These are phyloP conservation scores for Davidsoniella virescens DNA, from an alignment of 2,329 filamentous ascomycete genomes.

Conservation along the genomic window DNA sequence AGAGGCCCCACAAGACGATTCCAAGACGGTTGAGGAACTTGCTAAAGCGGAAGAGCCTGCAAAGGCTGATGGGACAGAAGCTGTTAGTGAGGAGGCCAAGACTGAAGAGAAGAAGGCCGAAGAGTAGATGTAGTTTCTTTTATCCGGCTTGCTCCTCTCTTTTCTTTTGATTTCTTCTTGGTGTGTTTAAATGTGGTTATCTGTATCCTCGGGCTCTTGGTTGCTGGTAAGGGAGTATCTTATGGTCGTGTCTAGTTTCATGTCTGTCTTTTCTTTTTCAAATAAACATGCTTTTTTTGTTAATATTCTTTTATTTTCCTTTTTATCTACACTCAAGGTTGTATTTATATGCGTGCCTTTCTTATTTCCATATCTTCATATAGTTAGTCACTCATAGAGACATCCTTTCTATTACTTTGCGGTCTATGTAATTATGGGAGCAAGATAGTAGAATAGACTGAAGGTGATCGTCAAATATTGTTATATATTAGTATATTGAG, in stretches of 20 bases:
- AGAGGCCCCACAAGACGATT: background rate
- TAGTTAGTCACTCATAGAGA: no score
- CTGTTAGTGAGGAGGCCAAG: background rate
- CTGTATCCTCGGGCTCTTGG: background rate
- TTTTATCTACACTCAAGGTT: no score
- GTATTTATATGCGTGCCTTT: no score
- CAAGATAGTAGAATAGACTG: no score
- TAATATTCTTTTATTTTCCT: no score
- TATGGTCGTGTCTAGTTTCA: background rate
- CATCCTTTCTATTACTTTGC: no score
- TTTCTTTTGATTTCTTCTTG: background rate
- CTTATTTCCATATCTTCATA: no score
- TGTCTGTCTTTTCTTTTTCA: background rate
- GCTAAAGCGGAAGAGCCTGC: slow-evolving; percentile 1
- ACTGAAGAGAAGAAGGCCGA: background rate
- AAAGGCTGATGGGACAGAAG: background rate
- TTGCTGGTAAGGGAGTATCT: background rate
- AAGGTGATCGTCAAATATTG: no score
- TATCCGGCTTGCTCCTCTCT: background rate
- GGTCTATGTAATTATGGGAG: no score
- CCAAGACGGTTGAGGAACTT: background rate
- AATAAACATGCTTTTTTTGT: no score
- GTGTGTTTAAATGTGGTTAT: slow-evolving; percentile 1
- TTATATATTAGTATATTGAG: no score
- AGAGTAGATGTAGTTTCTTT: background rate